Evolutionary conservation across 345 rosid species (phyloP).

Genomic region (Eucalyptus fibrosa): DNA sequence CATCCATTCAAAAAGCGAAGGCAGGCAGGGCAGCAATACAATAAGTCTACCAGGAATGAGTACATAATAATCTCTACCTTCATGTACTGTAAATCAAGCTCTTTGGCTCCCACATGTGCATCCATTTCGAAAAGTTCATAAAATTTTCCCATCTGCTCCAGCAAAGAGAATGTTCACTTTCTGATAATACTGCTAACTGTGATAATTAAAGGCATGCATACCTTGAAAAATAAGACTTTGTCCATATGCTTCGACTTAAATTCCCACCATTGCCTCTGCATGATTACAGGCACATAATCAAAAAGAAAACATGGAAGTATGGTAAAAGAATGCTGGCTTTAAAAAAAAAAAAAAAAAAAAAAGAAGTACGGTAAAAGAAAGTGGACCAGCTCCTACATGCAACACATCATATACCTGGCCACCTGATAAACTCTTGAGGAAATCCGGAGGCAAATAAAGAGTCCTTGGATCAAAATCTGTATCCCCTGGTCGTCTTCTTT

Average conservation of each 20-base stretch:
- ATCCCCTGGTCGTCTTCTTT: constrained; percentile 60
- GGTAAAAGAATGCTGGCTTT: not conserved
- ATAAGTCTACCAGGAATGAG: not conserved
- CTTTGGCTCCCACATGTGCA: constrained; percentile 91
- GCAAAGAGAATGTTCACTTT: not conserved
- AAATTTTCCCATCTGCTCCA: constrained; percentile 90
- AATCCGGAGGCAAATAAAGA: constrained; percentile 80
- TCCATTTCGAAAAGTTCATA: constrained; percentile 99
- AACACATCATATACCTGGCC: constrained; percentile 53
- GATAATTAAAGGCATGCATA: constrained; percentile 1
- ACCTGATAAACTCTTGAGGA: constrained; percentile 64
- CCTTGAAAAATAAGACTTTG: constrained; percentile 97
- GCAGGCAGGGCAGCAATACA: not conserved
- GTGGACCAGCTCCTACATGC: not conserved
- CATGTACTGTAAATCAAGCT: constrained; percentile 93
- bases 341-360: not conserved
- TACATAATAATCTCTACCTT: constrained; percentile 37
- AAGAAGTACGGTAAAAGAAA: not conserved
- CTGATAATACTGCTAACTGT: not conserved
- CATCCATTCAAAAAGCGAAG: not conserved
- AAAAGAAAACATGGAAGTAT: not conserved
- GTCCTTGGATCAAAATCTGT: constrained; percentile 68
- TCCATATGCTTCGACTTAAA: constrained; percentile 98
- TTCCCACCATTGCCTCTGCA: constrained; percentile 99
- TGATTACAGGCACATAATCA: not conserved